Evolutionary conservation across 257 asterid species (phyloP).

Genomic region (Anisodus acutangulus): DNA sequence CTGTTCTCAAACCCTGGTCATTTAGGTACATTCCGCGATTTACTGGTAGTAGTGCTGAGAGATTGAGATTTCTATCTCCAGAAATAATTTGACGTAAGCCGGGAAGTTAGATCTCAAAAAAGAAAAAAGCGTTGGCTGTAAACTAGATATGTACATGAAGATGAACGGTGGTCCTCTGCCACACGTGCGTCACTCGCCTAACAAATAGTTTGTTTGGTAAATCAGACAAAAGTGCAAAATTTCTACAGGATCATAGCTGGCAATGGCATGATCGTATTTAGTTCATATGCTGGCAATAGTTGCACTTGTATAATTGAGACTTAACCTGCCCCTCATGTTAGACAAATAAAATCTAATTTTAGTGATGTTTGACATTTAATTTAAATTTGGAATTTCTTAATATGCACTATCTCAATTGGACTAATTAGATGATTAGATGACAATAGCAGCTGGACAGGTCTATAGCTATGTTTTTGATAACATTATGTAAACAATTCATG

Average conservation of each 20-base stretch:
- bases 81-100: too few species aligned
- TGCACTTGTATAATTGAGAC: neutral
- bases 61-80: too few species aligned
- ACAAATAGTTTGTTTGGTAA: conserved; percentile 22
- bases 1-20: too few species aligned
- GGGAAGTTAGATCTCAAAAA: too few species aligned
- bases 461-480: neutral
- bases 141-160: conserved; percentile 26
- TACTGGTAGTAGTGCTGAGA: too few species aligned
- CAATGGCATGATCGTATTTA: neutral
- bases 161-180: conserved; percentile 42
- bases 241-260: neutral
- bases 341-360: too few species aligned
- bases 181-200: conserved; percentile 39
- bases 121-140: neutral
- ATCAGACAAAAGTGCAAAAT: neutral
- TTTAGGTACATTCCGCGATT: too few species aligned
- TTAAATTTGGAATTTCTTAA: too few species aligned
- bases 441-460: neutral
- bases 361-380: too few species aligned
- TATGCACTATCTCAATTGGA: too few species aligned
- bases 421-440: neutral
- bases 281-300: neutral
- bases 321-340: too few species aligned
- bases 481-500: neutral